These are phyloP conservation scores for Xylogone sp. DNA, from an alignment of 2,329 filamentous ascomycete genomes.

Conservation along the genomic window DNA sequence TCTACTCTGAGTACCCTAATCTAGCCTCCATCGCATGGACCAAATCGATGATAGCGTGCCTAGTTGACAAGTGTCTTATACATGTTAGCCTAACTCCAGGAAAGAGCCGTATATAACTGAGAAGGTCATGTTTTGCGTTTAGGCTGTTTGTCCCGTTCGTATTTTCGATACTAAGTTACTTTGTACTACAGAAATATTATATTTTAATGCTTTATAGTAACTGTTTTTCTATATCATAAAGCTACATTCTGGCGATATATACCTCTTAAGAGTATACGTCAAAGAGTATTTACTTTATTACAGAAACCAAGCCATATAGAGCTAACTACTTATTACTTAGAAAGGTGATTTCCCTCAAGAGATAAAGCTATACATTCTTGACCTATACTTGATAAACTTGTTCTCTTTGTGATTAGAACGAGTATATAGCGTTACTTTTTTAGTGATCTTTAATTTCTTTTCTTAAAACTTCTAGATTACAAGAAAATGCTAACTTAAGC, in stretches of 20 bases:
- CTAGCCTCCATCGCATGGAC: neutral
- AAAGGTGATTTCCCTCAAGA: neutral
- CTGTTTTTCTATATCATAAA: slow-evolving; percentile 4
- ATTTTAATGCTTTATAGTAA: neutral
- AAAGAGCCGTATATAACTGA: neutral
- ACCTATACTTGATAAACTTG: neutral
- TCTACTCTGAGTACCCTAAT: neutral
- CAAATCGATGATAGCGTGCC: neutral
- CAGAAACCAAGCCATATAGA: neutral
- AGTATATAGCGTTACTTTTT: neutral
- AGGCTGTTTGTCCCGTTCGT: neutral
- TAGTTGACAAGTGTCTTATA: neutral
- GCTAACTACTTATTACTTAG: neutral
- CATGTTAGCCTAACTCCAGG: neutral
- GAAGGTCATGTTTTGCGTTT: neutral
- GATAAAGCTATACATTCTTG: neutral
- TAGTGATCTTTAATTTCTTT: too few species aligned
- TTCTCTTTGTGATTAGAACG: neutral
- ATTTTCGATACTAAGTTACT: neutral
- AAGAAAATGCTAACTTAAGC: too few species aligned
- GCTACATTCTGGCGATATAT: slow-evolving; percentile 5
- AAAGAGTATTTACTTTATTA: neutral
- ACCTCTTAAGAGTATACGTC: neutral
- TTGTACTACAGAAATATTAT: neutral
- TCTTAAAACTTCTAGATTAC: too few species aligned